Base-by-base conservation (phyloP, 2,329 filamentous ascomycete genomes). In the Arthrobotrys sinensis region DNA sequence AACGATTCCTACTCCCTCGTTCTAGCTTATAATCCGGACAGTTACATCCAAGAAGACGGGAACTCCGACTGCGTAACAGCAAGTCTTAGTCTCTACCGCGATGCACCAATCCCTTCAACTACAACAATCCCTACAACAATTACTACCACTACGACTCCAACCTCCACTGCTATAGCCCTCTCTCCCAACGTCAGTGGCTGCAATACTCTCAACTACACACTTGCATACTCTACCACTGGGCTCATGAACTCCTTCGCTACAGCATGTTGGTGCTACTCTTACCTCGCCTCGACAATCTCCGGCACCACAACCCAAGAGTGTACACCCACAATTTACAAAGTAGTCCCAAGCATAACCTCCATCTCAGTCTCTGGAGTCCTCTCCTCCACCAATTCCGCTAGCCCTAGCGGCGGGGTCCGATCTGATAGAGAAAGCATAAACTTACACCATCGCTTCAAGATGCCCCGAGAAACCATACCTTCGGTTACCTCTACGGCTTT, bases 191-290 rank as follows among this genome's bases (percentile, higher is more conserved):
- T 71, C 21, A 40, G n/a, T n/a, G 66, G 66, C 3, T 77, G 73
- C 19, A 77, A 77, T n/a, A 19, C 21, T 3, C 43, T 77, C n/a
- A 60, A 77, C 24, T 77, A 77, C 16, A 66, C 57, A 8, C 28
- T 63, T 0, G 73, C 73, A 36, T 77, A 77, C 36, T 57, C 24
- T 8, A 71, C 73, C n/a, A 70, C 60, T 4, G 66, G 73, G 11
- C 7, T 62, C 11, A 43, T 63, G 45, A 70, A 66, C 48, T 62
- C 46, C 8, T 71, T 70, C 24, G 73, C 73, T 3, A 71, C 73
- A 4, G 73, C 73, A 28, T 77, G 73, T n/a, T 77, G 55, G 40
- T 77, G 73, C 36, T 77, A 63, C 40, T 77, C 73, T 3, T 71
- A 48, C 19, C 16, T 71, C 32, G 73, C 73, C 19, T 45, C 45